Percentiles rank a stretch among this genome's conserved stretches.
Conservation (phyloP, 1,139 yeast genomes). For the Arxiozyma slooffiae region DNA sequence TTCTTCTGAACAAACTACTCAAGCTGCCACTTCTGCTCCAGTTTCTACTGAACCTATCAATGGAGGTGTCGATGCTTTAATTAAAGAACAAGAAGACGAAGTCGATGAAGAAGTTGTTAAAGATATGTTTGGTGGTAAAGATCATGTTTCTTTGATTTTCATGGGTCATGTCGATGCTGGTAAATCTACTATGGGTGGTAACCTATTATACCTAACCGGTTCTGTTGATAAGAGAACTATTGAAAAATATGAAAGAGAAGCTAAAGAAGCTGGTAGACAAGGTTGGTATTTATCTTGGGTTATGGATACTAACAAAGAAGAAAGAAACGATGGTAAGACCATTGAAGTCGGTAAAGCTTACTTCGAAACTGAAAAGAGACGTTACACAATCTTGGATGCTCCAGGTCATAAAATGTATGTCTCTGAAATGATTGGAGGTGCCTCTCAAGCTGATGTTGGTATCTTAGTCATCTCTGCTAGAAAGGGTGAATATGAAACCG, state of each 20-base stretch:
- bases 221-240: conserved; percentile 99
- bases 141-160: conserved; percentile 89
- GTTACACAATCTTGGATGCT: conserved; percentile 95
- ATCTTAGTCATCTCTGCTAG: conserved; percentile 85
- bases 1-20: conserved; percentile 11
- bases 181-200: conserved; percentile 99
- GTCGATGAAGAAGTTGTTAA: conserved; percentile 81
- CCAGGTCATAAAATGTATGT: conserved; percentile 99
- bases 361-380: conserved; percentile 94
- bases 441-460: conserved; percentile 95
- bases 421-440: conserved; percentile 99
- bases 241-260: conserved; percentile 95
- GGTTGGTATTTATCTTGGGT: conserved; percentile 99
- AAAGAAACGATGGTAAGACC: conserved; percentile 96
- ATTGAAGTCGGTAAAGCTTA: conserved; percentile 97
- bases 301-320: conserved; percentile 98
- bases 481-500: conserved; percentile 91
- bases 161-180: conserved; percentile 99
- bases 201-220: conserved; percentile 82
- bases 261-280: conserved; percentile 98
- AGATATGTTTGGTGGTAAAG: conserved; percentile 94
- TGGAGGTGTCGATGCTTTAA: conserved; percentile 35
- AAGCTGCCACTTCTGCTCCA: conserved; percentile 5
- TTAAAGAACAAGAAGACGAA: conserved; percentile 71
- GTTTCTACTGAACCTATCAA: conserved; percentile 11